phyloP scores from a whole-genome alignment of 208 protist species.

The Acanthamoeba triangularis region DNA sequence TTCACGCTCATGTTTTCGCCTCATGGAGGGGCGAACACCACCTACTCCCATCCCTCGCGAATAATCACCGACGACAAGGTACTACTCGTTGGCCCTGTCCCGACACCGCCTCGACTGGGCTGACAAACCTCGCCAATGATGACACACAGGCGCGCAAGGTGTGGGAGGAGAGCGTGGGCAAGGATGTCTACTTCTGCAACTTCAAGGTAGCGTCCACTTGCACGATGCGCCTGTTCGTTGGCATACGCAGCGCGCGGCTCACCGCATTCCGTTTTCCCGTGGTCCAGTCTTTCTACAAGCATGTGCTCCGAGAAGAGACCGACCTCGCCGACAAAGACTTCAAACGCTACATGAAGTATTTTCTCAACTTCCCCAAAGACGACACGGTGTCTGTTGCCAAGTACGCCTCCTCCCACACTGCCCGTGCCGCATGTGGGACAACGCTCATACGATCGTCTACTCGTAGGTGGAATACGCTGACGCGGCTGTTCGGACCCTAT shows the following conservation, averaged over 20 bases:
- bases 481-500: conserved; percentile 38
- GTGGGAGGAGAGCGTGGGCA: conserved; percentile 63
- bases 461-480: conserved; percentile 38
- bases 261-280: background rate
- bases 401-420: background rate
- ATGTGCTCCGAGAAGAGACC: conserved; percentile 20
- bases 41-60: conserved; percentile 25
- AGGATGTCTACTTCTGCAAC: conserved; percentile 54
- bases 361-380: conserved; percentile 69
- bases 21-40: background rate
- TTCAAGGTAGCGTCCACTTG: background rate
- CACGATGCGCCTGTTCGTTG: background rate
- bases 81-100: too few species aligned
- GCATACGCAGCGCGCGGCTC: background rate
- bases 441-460: background rate
- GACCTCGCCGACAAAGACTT: conserved; percentile 27
- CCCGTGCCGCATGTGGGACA: too few species aligned
- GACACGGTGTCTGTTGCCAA: conserved; percentile 51
- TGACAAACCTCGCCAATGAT: background rate
- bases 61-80: conserved; percentile 63
- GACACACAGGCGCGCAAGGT: conserved; percentile 12
- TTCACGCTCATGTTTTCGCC: conserved; percentile 63
- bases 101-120: background rate
- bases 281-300: conserved; percentile 24
- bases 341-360: conserved; percentile 58